Base-by-base conservation (phyloP, 495 filamentous ascomycete genomes). In the Alectoria sarmentosa region DNA sequence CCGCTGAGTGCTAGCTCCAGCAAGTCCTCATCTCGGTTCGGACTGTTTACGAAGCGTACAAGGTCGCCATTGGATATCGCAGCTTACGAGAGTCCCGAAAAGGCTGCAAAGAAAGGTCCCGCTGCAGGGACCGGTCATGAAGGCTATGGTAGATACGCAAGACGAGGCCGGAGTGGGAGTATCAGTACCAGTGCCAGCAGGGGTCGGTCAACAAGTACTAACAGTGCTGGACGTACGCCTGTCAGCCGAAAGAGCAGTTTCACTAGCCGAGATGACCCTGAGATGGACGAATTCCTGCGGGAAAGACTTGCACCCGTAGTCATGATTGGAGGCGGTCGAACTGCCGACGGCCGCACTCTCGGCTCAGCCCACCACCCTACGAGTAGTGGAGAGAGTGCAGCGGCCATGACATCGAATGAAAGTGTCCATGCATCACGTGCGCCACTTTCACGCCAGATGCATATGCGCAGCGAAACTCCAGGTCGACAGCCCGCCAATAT, bases 101-200 rank as follows among this genome's bases (percentile, higher is more conserved):
- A 85, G 67, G 63, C 77, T 8, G 46, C 75, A 19, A 85, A 88
- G 61, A 96, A 93, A 74, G 95, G 94, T 0, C 94, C 94, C 23
- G 83, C 82, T 9, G 94, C 94, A 37, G 95, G 94, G 41, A 99
- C 95, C 39, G 94, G 94, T 3, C 91, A 98, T 74, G 94, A 98
- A 77, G 94, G 93, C 54, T 98, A 98, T 73, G 91, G 92, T 11
- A 88, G 84, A 71, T 95, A 84, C 80, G 82, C 74, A 37, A 75
- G 76, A 59, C 76, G 76, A 56, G 82, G 77, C 28, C 74, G 80
- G 30, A 80, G 79, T 54, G 83, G 82, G 54, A 74, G 76, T 61
- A 76, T 79, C 66, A 83, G 76, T 66, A 76, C 71, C 30, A 79
- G 73, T 41, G 76, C 74, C 15, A 73, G 71, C 28, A 73, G 81